Evolutionary conservation across 2,329 filamentous ascomycete genomes (phyloP).

Genomic region (Periconia sp.): DNA sequence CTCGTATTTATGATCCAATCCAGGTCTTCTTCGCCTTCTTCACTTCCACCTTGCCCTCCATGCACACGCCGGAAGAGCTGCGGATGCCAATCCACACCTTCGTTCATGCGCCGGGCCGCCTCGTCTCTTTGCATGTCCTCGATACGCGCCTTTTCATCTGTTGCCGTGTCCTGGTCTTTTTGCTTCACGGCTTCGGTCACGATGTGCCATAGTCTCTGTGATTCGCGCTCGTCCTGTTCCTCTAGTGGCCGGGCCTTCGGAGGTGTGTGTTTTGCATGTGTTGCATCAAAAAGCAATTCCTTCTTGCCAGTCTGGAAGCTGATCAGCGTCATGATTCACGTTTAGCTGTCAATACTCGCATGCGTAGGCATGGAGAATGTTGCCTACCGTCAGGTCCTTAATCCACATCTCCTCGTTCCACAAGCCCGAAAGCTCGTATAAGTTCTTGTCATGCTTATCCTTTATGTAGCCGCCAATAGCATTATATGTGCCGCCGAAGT

Average conservation of each 20-base stretch:
- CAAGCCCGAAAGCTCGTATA: conserved; percentile 88
- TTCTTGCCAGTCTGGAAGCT: conserved; percentile 78
- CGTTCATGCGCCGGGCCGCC: conserved; percentile 77
- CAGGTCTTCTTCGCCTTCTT: conserved; percentile 85
- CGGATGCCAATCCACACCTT: conserved; percentile 86
- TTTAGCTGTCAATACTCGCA: not conserved
- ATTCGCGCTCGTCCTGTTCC: conserved; percentile 90
- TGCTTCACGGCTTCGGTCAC: conserved; percentile 83
- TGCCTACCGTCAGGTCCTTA: conserved; percentile 75
- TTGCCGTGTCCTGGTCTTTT: conserved; percentile 86
- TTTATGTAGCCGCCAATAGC: conserved; percentile 92
- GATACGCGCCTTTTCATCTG: conserved; percentile 94
- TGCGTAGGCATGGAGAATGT: not conserved
- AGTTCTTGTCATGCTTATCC: conserved; percentile 80
- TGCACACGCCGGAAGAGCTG: conserved; percentile 80
- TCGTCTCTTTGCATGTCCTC: conserved; percentile 92
- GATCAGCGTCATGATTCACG: not conserved
- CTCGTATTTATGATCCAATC: conserved; percentile 94
- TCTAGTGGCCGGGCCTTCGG: conserved; percentile 77
- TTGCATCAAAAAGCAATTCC: conserved; percentile 88
- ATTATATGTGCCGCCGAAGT: conserved; percentile 95
- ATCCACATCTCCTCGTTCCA: conserved; percentile 97
- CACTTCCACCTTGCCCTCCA: conserved; percentile 71
- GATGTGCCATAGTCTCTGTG: conserved; percentile 82
- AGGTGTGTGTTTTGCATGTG: conserved; percentile 74